Base-by-base conservation (phyloP, 192 early-diverging fungal genomes). In the Geranomyces michiganensis region DNA sequence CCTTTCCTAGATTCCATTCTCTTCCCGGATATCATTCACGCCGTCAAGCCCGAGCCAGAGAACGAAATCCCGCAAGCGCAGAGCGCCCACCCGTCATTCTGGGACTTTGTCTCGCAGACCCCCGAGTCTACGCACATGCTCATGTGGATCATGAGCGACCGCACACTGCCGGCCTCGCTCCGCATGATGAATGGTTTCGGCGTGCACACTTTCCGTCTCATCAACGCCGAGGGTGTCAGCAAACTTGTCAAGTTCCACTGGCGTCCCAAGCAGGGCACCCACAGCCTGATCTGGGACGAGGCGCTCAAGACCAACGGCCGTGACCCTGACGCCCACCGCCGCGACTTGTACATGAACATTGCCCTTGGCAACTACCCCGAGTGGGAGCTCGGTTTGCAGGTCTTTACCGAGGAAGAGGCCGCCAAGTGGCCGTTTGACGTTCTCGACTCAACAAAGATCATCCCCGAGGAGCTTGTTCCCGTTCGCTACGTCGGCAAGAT, bases 231-330 rank as follows among this genome's bases (percentile, higher is more conserved):
- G 31, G 93, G 92, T 43, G 77, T 86, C 36, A 82, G 78, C 77
- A 78, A 80, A 32, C 91, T 91, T 58, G 92, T 92, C 83, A 94
- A 94, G 83, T 92, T 91, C 88, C 93, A 94, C 82, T 92, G 87
- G 82, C 89, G 85, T 72, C 90, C 91, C 59, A 82, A 90, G 72
- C 88, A 89, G 72, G 93, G 93, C 32, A 84, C 89, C 81, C 89
- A 92, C 82, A 90, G 87, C 84, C 71, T 89, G 27, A 74, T 76
- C 26, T 82, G 77, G 43, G 87, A 84, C 55, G 85, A 92, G 62
- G 92, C 91, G 0, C 82, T 71, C 51, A 65, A 78, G 43, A 64
- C 91, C 22, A 82, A 82, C 48, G 81, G 83, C 30, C 72, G 76
- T 49, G 84, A 93, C 68, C 92, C 93, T 36, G 92, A 94, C 78